These are phyloP conservation scores for Scleromitrula shiraiana DNA, from an alignment of 2,329 filamentous ascomycete genomes.

Conservation along the genomic window DNA sequence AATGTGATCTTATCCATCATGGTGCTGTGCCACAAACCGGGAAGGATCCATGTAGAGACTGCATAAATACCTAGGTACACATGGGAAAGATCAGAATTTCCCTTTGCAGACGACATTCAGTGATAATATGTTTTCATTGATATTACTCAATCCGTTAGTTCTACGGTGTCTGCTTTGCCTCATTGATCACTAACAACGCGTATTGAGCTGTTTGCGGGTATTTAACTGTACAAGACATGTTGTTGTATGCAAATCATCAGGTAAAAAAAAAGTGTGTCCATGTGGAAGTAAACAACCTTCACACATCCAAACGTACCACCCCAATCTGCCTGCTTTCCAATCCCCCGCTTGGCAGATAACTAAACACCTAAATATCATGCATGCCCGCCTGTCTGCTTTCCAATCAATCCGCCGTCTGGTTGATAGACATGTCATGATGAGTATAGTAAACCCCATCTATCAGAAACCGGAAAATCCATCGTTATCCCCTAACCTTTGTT, in stretches of 20 bases:
- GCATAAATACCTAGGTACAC: neutral
- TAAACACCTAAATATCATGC: neutral
- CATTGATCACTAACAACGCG: neutral
- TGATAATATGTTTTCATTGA: neutral
- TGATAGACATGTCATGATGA: constrained; percentile 6
- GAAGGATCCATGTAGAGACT: neutral
- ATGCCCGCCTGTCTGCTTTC: constrained; percentile 2
- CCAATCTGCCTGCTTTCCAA: no score
- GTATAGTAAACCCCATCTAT: neutral
- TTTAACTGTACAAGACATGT: neutral
- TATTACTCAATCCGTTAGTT: neutral
- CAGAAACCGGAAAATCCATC: neutral
- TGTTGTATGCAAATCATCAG: neutral
- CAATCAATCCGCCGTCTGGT: neutral
- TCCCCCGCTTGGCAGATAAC: no score
- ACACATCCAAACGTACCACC: no score
- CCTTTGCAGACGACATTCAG: no score
- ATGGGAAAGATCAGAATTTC: neutral
- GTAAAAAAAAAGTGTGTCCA: neutral
- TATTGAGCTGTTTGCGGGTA: neutral
- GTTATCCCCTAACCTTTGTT: neutral
- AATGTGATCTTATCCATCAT: no score
- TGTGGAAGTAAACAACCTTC: neutral
- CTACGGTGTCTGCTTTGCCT: neutral
- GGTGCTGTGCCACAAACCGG: no score